phyloP scores from a whole-genome alignment of 1,284 basidiomycete species.

The Heterobasidion parviporum region DNA sequence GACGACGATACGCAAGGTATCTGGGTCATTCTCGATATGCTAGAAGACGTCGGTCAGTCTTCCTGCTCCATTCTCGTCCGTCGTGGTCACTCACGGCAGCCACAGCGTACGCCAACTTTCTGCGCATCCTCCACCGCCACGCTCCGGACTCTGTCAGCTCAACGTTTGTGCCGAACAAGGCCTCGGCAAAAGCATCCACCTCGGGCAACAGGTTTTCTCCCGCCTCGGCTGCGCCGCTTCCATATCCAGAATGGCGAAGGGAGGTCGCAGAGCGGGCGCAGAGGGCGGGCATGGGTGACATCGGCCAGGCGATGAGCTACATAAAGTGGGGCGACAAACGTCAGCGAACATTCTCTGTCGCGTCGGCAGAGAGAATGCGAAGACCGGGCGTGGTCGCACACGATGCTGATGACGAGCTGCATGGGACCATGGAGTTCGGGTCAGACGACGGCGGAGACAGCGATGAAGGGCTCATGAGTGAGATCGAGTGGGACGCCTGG shows the following conservation, averaged over 20 bases:
- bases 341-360: slow-evolving; percentile 10
- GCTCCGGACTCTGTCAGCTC: slow-evolving; percentile 33
- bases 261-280: slow-evolving; percentile 40
- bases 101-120: slow-evolving; percentile 44
- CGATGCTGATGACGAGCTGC: background rate
- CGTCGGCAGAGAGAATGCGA: slow-evolving; percentile 1
- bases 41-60: slow-evolving; percentile 39
- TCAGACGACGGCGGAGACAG: slow-evolving; percentile 15
- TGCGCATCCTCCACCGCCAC: slow-evolving; percentile 54
- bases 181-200: slow-evolving; percentile 9
- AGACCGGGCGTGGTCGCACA: slow-evolving; percentile 10
- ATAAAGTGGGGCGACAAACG: slow-evolving; percentile 29
- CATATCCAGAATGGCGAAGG: slow-evolving; percentile 58
- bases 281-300: slow-evolving; percentile 44
- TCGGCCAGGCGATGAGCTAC: slow-evolving; percentile 42
- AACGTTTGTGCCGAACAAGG: slow-evolving; percentile 33
- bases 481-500: slow-evolving; percentile 57
- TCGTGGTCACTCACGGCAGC: background rate
- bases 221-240: slow-evolving; percentile 19
- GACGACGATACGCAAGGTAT: slow-evolving; percentile 23
- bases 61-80: background rate
- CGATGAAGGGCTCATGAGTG: slow-evolving; percentile 32
- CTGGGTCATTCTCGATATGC: slow-evolving; percentile 54
- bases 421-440: background rate
- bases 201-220: slow-evolving; percentile 12